phyloP scores from a whole-genome alignment of 768 basidiomycete species.

The Asterophora lycoperdoides region DNA sequence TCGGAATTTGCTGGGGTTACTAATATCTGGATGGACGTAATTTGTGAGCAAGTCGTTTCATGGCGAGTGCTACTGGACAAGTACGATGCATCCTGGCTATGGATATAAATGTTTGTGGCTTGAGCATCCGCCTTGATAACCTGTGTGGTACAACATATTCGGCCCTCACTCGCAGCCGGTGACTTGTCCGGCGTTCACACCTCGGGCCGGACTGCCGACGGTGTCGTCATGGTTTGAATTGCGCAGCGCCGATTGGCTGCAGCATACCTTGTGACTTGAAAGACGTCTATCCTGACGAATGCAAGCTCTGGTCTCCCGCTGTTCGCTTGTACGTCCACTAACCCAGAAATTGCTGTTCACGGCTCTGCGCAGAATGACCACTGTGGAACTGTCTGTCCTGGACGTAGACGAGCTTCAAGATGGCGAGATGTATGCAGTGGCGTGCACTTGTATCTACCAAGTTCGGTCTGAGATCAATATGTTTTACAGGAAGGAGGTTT shows the following conservation, averaged over 20 bases:
- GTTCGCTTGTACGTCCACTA: constrained; percentile 6
- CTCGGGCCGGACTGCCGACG: background rate
- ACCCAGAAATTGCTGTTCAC: background rate
- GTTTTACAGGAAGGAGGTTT: constrained; percentile 69
- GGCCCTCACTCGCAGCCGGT: no score
- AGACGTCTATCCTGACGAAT: constrained; percentile 6
- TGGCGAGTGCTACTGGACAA: constrained; percentile 9
- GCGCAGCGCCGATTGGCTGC: background rate
- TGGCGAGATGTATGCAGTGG: constrained; percentile 53
- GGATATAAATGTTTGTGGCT: constrained; percentile 26
- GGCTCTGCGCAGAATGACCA: constrained; percentile 33
- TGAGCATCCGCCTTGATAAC: constrained; percentile 12
- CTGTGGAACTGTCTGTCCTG: constrained; percentile 54
- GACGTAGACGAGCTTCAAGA: constrained; percentile 54
- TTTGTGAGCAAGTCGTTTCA: background rate
- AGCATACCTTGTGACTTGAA: background rate
- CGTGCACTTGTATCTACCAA: background rate
- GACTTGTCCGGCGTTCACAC: no score
- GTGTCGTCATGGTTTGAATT: background rate
- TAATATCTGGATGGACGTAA: constrained; percentile 27
- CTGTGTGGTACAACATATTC: no score
- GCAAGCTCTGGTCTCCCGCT: constrained; percentile 5
- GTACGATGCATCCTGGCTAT: constrained; percentile 42
- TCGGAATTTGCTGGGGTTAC: constrained; percentile 38
- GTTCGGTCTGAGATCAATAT: background rate